Evolutionary conservation across 2,329 filamentous ascomycete species (phyloP).

Genomic region (Didymella exigua): DNA sequence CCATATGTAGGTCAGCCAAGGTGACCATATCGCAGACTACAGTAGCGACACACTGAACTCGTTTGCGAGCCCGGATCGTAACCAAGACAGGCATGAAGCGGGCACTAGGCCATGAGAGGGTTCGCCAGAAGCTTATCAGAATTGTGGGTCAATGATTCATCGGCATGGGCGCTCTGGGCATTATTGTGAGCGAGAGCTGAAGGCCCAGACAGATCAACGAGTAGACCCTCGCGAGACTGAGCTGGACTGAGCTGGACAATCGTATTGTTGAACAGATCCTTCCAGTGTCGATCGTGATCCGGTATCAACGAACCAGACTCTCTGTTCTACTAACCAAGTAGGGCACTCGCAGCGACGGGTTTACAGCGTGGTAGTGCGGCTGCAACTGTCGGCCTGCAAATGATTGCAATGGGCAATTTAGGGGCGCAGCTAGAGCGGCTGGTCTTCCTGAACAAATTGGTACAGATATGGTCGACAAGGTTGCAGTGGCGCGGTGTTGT

Average conservation of each 20-base stretch:
- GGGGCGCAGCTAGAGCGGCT: slow-evolving; percentile 9
- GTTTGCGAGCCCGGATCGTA: slow-evolving; percentile 13
- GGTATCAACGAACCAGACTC: slow-evolving; percentile 2
- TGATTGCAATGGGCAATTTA: slow-evolving; percentile 1
- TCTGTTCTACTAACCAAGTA: neutral
- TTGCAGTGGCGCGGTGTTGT: slow-evolving; percentile 12
- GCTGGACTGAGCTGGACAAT: neutral
- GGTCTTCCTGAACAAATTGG: slow-evolving; percentile 8
- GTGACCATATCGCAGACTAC: slow-evolving; percentile 4
- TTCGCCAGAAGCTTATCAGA: slow-evolving; percentile 13
- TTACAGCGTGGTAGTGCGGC: slow-evolving; percentile 3
- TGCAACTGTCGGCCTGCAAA: slow-evolving; percentile 2
- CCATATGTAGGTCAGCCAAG: slow-evolving; percentile 9
- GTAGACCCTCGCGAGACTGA: neutral
- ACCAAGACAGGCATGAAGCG: slow-evolving; percentile 2
- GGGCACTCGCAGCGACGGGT: slow-evolving; percentile 4
- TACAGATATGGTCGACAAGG: slow-evolving; percentile 13
- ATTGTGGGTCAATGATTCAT: slow-evolving; percentile 10
- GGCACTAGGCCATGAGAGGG: slow-evolving; percentile 5
- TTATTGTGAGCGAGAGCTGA: slow-evolving; percentile 6
- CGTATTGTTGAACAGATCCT: neutral
- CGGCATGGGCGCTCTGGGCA: slow-evolving; percentile 1
- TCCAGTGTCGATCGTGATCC: neutral
- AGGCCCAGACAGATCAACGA: slow-evolving; percentile 7
- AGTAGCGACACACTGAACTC: slow-evolving; percentile 12